phyloP scores from a whole-genome alignment of 164 flowering plant species.

The Berberis thunbergii region DNA sequence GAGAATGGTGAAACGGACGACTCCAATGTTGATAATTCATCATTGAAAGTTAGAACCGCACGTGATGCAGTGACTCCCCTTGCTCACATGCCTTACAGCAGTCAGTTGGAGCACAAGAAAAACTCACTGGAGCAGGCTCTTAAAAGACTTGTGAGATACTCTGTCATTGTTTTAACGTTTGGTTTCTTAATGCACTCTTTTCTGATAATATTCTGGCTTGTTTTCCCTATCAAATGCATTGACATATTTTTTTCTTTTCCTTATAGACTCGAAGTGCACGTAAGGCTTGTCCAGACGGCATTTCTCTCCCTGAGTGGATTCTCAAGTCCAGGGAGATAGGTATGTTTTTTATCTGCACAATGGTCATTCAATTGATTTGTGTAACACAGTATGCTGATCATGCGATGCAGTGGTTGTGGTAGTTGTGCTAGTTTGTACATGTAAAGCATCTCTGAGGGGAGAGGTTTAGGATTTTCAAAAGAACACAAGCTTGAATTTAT shows the following conservation, averaged over 20 bases:
- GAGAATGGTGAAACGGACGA: constrained; percentile 23
- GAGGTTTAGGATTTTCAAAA: no score
- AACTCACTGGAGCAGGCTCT: constrained; percentile 53
- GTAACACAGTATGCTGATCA: neutral
- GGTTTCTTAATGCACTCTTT: neutral
- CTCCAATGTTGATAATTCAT: constrained; percentile 15
- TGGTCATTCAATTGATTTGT: neutral
- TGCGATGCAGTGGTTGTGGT: neutral
- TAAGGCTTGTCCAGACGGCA: constrained; percentile 79
- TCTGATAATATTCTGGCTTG: neutral
- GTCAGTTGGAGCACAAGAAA: constrained; percentile 87
- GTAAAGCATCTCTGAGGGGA: no score
- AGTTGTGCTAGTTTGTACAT: neutral
- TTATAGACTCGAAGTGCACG: constrained; percentile 83
- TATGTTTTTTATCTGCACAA: constrained; percentile 8
- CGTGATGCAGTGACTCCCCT: constrained; percentile 88
- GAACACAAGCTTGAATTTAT: no score
- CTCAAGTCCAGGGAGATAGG: constrained; percentile 80
- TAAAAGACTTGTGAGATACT: constrained; percentile 57
- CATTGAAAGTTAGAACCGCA: constrained; percentile 42
- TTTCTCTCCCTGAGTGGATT: constrained; percentile 84
- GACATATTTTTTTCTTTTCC: neutral
- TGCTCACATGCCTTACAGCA: constrained; percentile 69
- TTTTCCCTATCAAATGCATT: constrained; percentile 5
- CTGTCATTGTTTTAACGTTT: neutral